Evolutionary conservation across 2,329 filamentous ascomycete species (phyloP), one percentile per base, ranked within the genome.

Genomic region (Peltaster fructicola): DNA sequence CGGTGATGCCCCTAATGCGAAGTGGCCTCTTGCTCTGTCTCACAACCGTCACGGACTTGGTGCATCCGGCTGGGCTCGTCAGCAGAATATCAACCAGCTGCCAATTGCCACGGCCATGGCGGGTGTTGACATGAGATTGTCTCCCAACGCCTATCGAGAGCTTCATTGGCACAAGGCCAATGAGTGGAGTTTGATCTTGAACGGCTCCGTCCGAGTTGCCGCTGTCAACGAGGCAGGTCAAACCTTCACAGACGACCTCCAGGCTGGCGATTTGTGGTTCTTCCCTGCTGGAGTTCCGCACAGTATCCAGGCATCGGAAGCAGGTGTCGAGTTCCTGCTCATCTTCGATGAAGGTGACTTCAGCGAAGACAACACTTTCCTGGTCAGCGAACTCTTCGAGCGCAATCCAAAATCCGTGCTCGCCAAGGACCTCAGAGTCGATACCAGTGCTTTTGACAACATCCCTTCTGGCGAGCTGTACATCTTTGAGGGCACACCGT

Each of bases 291-390:
- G 44, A 10, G 29, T 41, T 1, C 38, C 44, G 6, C 45, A 47
- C 28, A 34, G 23, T 6, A 46, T 47, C 13, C 44, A 47, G 29
- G 38, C 38, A 0, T 56, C 68, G 8, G 61, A 60, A 4, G 50
- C 59, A 15, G 67, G 66, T 1, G 52, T 48, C 19, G 67, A 72
- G 39, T 71, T 70, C 39, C 51, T 72, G 1, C 53, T 72, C 3
- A 58, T 73, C 23, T 73, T 73, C 34, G 60, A 73, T 44, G 49
- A 61, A 27, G 68, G 67, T 4, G 43, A 45, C 4, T 72, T 71
- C 47, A 62, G 55, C 25, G 68, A 72, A 44, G 63, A 70, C 27
- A 56, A 54, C 22, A 72, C 68, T 0, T 69, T 68, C 48, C 54
- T 73, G 3, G 54, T 66, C 9, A 58, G 59, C 6, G 37, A 40